Conservation (phyloP, 139 green algal genomes). For the Chlamydomonas schloesseri region DNA sequence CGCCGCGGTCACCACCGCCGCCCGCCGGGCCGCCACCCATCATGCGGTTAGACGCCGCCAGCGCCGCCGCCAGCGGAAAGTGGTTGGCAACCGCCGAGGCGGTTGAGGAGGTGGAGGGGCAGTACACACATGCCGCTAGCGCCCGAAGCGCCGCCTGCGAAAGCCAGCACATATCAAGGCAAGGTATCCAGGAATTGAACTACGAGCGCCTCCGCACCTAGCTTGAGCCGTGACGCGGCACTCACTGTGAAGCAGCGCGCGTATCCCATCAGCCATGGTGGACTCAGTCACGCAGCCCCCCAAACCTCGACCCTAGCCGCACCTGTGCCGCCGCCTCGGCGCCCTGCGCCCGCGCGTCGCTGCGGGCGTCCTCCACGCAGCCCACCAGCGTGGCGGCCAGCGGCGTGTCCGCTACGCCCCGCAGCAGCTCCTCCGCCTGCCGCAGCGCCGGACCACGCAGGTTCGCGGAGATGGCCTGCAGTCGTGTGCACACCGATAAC, state of each 20-base stretch:
- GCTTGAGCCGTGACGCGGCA: no score
- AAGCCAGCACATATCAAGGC: no score
- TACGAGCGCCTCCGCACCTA: no score
- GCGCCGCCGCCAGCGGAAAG: constrained; percentile 49
- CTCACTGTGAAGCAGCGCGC: no score
- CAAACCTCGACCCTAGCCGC: no score
- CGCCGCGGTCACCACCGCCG: background rate
- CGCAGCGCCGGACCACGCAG: constrained; percentile 62
- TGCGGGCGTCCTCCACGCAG: constrained; percentile 62
- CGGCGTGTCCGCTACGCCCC: constrained; percentile 8
- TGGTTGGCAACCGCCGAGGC: constrained; percentile 27
- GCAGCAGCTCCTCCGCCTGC: constrained; percentile 58
- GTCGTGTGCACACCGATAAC: background rate
- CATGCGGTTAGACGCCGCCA: constrained; percentile 7
- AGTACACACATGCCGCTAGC: constrained; percentile 42
- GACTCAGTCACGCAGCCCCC: no score
- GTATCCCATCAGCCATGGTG: background rate
- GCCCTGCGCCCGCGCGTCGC: constrained; percentile 14
- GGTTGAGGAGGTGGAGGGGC: constrained; percentile 11
- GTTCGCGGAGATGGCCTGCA: constrained; percentile 20
- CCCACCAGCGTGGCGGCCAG: constrained; percentile 30
- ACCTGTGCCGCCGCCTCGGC: constrained; percentile 31
- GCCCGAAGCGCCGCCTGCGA: constrained; percentile 27
- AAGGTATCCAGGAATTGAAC: no score
- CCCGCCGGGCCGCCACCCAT: background rate